These are phyloP conservation scores for Talaromyces sp. DNA, from an alignment of 2,329 filamentous ascomycete species.

Conservation along the genomic window DNA sequence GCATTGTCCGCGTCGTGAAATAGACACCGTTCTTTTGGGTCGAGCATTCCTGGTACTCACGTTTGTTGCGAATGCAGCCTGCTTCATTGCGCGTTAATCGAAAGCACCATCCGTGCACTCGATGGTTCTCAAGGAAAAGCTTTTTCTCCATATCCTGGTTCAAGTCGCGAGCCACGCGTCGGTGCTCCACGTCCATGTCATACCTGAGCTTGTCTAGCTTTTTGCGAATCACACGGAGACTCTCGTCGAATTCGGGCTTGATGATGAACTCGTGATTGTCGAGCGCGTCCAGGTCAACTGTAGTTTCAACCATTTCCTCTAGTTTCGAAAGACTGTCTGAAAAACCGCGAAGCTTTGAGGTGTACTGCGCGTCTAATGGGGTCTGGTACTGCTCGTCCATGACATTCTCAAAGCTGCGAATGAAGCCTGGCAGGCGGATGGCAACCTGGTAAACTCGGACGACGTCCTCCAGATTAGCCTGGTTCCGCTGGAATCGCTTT, in stretches of 20 bases:
- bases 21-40: constrained; percentile 99
- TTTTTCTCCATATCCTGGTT: constrained; percentile 96
- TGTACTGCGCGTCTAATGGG: constrained; percentile 81
- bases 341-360: constrained; percentile 70
- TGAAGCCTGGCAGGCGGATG: constrained; percentile 83
- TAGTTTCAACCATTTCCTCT: constrained; percentile 98
- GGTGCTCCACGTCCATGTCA: constrained; percentile 80
- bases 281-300: constrained; percentile 88
- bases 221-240: constrained; percentile 78
- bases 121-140: constrained; percentile 94
- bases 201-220: constrained; percentile 79
- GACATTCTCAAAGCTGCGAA: constrained; percentile 81
- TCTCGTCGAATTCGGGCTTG: constrained; percentile 95
- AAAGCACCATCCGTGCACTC: constrained; percentile 94
- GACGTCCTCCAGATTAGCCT: constrained; percentile 90
- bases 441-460: constrained; percentile 92
- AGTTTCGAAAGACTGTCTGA: constrained; percentile 77
- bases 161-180: constrained; percentile 70
- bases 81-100: constrained; percentile 86
- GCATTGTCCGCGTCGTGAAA: constrained; percentile 83
- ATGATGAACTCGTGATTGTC: constrained; percentile 98
- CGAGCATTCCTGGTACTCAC: constrained; percentile 85
- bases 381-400: constrained; percentile 94
- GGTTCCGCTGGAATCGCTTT: constrained; percentile 89
- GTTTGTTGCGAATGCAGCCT: constrained; percentile 86